Evolutionary conservation across 495 filamentous ascomycete species (phyloP), one percentile per base, ranked within the genome.

Genomic region (Neurospora sp.): DNA sequence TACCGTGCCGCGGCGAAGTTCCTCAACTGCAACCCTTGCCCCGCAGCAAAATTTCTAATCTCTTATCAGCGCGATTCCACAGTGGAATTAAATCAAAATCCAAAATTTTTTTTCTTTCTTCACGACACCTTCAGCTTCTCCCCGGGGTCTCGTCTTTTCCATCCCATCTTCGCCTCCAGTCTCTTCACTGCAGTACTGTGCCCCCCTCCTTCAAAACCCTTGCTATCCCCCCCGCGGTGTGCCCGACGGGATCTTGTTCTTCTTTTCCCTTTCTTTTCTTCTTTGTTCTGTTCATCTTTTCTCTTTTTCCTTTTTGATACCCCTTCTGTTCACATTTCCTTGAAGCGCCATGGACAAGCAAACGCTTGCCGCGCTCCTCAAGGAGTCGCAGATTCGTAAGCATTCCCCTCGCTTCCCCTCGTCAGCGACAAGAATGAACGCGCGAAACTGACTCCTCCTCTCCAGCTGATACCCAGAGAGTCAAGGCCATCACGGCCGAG

Each of bases 401-500:
- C 88, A 27, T 40, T 40, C 38, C 1, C 10, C 70, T 38, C 40
- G 59, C n/a, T 38, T 39, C n/a, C 38, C 69, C 82, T 83, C 76
- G 18, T 69, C 16, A 27, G 41, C 79, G 38, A 68, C 53, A 35
- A 27, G 3, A 69, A 73, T 72, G 48, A 74, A 72, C 69, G 42
- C 48, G 74, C 48, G 69, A 72, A 69, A 27, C 61, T 71, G 0
- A 38, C 40, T 31, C 72, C 37, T 16, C 70, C 38, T 69, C 69
- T 71, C 69, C 75, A 94, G 91, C 92, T 75, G 89, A 94, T 79
- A 94, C 93, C 66, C 86, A 90, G 40, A 88, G 85, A 74, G 90
- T 99, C 78, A 97, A 97, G 86, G 88, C 91, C 70, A 94, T 94
- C 41, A 99, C 96, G n/a, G 88, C 90, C 12, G 88, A 91, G 74